phyloP scores from a whole-genome alignment of 495 filamentous ascomycete species.

The Xylaria curta region DNA sequence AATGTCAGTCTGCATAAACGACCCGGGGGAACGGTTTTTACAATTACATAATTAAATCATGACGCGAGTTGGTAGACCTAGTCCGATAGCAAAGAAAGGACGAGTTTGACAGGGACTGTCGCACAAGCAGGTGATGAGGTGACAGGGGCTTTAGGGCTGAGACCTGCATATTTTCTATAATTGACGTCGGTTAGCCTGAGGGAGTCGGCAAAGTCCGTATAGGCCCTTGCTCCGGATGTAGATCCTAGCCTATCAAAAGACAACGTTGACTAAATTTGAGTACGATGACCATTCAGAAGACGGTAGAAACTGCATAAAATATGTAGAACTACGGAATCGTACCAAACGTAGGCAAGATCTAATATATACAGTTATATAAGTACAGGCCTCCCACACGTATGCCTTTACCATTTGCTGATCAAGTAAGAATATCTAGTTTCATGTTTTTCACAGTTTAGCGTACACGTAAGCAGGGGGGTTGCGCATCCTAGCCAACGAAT shows the following conservation, averaged over 20 bases:
- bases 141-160: conserved; percentile 14
- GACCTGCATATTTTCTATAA: conserved; percentile 17
- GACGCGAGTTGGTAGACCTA: neutral
- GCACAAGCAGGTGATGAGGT: neutral
- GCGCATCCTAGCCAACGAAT: neutral
- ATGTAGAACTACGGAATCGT: neutral
- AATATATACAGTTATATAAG: neutral
- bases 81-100: neutral
- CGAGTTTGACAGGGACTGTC: neutral
- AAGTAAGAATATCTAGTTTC: neutral
- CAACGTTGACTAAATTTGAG: neutral
- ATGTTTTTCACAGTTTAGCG: neutral
- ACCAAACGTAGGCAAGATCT: neutral
- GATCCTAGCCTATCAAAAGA: neutral
- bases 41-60: conserved; percentile 1
- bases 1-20: neutral
- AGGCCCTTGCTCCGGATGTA: conserved; percentile 9
- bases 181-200: conserved; percentile 1
- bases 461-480: conserved; percentile 3
- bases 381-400: neutral
- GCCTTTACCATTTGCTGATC: neutral
- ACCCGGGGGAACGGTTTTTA: neutral
- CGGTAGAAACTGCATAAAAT: neutral
- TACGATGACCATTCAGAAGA: neutral
- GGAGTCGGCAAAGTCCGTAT: neutral